These are phyloP conservation scores for Russula abietina DNA, from an alignment of 768 basidiomycete genomes.

Conservation along the genomic window DNA sequence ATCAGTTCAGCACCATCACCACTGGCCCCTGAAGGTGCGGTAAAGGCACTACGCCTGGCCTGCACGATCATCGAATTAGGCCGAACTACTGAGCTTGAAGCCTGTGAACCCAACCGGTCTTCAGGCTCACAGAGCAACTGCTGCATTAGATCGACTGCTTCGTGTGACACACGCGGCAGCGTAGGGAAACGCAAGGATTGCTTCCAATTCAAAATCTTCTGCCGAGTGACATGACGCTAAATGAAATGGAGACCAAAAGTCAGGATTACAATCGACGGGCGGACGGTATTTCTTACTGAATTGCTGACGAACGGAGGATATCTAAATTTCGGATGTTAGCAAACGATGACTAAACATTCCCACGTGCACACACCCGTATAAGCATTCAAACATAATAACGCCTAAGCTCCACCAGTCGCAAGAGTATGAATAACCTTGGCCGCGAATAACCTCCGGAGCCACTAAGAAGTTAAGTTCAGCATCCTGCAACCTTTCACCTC, in stretches of 20 bases:
- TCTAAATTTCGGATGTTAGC: constrained; percentile 36
- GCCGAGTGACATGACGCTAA: constrained; percentile 87
- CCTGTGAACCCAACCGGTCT: constrained; percentile 81
- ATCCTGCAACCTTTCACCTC: neutral
- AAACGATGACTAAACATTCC: constrained; percentile 13
- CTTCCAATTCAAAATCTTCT: constrained; percentile 97
- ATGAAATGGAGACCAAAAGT: constrained; percentile 22
- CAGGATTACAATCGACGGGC: neutral
- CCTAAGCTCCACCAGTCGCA: constrained; percentile 99
- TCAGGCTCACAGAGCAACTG: constrained; percentile 92
- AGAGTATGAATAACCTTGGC: constrained; percentile 87
- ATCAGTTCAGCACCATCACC: constrained; percentile 86
- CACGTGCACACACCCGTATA: constrained; percentile 65
- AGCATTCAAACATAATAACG: constrained; percentile 93
- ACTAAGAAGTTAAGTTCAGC: constrained; percentile 39
- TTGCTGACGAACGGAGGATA: constrained; percentile 96
- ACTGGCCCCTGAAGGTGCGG: constrained; percentile 42
- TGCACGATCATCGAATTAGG: constrained; percentile 74
- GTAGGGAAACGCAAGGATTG: constrained; percentile 82
- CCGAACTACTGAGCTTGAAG: constrained; percentile 58
- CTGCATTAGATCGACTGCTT: constrained; percentile 83
- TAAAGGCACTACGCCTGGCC: constrained; percentile 69
- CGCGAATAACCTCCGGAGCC: constrained; percentile 87
- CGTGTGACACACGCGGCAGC: constrained; percentile 76
- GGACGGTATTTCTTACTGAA: constrained; percentile 45